Conservation (phyloP, 2,329 filamentous ascomycete species). For the Arthroderma uncinatum region DNA sequence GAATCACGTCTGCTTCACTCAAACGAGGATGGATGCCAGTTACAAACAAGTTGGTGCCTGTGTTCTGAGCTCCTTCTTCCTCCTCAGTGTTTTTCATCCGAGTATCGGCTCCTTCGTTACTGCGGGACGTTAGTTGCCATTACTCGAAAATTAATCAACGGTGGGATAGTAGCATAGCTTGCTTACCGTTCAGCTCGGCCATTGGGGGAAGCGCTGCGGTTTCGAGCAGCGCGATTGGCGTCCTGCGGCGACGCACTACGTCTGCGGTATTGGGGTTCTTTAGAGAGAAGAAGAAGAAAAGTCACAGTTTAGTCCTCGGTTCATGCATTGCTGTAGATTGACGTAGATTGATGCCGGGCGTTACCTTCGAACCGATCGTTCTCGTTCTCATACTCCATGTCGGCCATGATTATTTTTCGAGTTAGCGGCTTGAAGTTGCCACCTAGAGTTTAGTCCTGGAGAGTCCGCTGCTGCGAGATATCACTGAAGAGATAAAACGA, state of each 20-base stretch:
- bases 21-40: slow-evolving; percentile 94
- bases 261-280: slow-evolving; percentile 54
- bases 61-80: slow-evolving; percentile 72
- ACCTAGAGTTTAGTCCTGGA: not conserved
- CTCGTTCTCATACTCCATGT: slow-evolving; percentile 55
- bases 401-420: not conserved
- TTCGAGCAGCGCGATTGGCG: slow-evolving; percentile 43
- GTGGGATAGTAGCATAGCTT: not conserved
- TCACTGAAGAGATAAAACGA: not conserved
- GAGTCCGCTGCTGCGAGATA: not conserved
- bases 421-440: not conserved
- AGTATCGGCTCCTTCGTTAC: slow-evolving; percentile 17
- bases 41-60: slow-evolving; percentile 96
- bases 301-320: slow-evolving; percentile 13
- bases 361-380: slow-evolving; percentile 56
- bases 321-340: not conserved
- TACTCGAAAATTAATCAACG: not conserved
- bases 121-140: slow-evolving; percentile 1
- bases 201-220: slow-evolving; percentile 54
- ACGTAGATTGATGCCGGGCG: slow-evolving; percentile 17
- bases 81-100: slow-evolving; percentile 42
- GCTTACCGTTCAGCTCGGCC: slow-evolving; percentile 45
- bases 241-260: slow-evolving; percentile 56
- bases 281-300: too few relatives aligned
- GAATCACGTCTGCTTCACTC: slow-evolving; percentile 77